Evolutionary conservation across 495 filamentous ascomycete species (phyloP).

Genomic region (Aspergillus bridgeri): DNA sequence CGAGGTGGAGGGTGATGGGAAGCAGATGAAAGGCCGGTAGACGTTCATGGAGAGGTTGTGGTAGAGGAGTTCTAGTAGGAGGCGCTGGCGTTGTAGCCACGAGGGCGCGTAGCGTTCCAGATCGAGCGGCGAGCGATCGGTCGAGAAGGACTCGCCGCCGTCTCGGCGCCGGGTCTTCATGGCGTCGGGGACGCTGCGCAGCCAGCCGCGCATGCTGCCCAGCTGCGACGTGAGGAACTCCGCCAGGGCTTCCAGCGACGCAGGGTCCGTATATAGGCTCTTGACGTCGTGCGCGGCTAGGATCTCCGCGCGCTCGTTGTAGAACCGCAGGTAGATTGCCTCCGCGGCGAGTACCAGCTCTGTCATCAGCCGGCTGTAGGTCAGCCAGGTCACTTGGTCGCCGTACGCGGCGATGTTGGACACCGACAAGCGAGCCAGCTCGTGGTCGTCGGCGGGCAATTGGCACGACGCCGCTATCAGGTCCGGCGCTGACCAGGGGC

Average conservation of each 20-base stretch:
- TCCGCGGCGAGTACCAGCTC: conserved; percentile 38
- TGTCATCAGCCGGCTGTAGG: conserved; percentile 34
- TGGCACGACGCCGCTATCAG: conserved; percentile 34
- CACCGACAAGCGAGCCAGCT: conserved; percentile 32
- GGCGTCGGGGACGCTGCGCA: conserved; percentile 29
- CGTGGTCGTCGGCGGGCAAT: conserved; percentile 37
- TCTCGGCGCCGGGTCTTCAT: conserved; percentile 36
- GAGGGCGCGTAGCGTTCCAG: conserved; percentile 36
- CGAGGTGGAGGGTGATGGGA: not conserved
- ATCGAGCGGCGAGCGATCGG: conserved; percentile 30
- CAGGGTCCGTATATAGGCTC: conserved; percentile 1
- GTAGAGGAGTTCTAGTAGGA: conserved; percentile 29
- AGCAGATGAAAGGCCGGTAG: conserved; percentile 26
- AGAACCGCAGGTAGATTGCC: conserved; percentile 35
- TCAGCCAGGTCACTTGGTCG: conserved; percentile 38
- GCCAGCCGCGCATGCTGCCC: conserved; percentile 21
- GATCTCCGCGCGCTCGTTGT: conserved; percentile 18
- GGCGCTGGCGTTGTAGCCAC: conserved; percentile 30
- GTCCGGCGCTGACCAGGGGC: conserved; percentile 37
- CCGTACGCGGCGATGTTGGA: conserved; percentile 36
- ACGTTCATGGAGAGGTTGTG: conserved; percentile 24
- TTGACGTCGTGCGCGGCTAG: not conserved
- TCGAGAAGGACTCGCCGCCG: conserved; percentile 38
- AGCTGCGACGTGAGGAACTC: conserved; percentile 26
- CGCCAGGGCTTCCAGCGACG: conserved; percentile 14